These are phyloP conservation scores for Saxophila tyrrhenica DNA, from an alignment of 495 filamentous ascomycete species.

Conservation along the genomic window DNA sequence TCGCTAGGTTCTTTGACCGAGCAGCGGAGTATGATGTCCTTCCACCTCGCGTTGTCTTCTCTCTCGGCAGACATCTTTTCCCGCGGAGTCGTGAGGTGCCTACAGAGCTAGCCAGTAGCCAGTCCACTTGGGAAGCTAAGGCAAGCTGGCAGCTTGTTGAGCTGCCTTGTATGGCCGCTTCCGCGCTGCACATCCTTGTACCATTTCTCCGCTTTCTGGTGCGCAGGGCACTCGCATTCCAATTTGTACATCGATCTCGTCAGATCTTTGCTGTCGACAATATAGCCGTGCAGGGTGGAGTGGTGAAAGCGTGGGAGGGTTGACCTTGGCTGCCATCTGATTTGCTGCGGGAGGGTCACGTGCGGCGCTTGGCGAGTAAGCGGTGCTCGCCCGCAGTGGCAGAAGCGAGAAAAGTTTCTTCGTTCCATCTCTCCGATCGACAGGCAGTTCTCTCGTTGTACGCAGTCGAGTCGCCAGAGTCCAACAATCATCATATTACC, in stretches of 20 bases:
- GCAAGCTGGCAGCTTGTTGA: background rate
- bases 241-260: background rate
- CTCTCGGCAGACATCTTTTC: no score
- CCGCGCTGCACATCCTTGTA: background rate
- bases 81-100: no score
- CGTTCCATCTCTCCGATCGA: background rate
- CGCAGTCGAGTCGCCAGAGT: background rate
- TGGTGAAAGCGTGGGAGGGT: background rate
- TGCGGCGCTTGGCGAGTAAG: no score
- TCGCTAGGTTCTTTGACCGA: no score
- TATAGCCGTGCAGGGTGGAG: background rate
- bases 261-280: background rate
- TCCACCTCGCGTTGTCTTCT: no score
- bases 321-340: no score
- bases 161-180: background rate
- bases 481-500: background rate
- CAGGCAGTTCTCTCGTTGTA: background rate
- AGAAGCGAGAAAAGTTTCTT: no score
- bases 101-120: background rate
- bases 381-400: no score
- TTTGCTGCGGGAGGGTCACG: no score
- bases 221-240: no score
- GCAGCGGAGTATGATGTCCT: no score
- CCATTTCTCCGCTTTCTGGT: background rate
- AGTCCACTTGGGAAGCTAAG: background rate